Conservation (phyloP, 148 eudicot species). For the Rheum nobile region DNA sequence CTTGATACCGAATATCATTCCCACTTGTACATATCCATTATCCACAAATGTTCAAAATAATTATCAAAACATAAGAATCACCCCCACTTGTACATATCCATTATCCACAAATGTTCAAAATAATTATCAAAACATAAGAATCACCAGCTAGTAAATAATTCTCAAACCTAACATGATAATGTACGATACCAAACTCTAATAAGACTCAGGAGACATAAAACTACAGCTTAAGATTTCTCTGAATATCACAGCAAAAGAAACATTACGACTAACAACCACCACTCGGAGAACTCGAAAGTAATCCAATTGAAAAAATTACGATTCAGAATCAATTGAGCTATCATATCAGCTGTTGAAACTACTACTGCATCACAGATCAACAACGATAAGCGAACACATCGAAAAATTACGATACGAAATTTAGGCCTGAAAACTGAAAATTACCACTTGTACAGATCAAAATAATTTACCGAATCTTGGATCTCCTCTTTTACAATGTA, state of each 20-base stretch:
- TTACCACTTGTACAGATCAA: not conserved
- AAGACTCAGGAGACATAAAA: not conserved
- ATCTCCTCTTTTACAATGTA: constrained; percentile 92
- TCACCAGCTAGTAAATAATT: not conserved
- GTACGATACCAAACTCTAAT: not conserved
- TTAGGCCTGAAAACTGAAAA: not conserved
- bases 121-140: not conserved
- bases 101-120: not conserved
- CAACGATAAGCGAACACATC: not conserved
- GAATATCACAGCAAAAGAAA: not conserved
- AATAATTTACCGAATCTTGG: constrained; percentile 66
- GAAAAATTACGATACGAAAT: not conserved
- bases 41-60: not conserved
- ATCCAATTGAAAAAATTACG: not conserved
- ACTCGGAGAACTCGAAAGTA: not conserved
- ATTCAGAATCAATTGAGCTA: not conserved
- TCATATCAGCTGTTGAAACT: not conserved
- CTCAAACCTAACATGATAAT: not conserved
- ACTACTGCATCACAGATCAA: not conserved
- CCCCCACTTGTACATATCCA: too few species aligned
- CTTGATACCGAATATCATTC: not conserved
- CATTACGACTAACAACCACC: not conserved
- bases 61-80: not conserved
- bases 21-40: not conserved
- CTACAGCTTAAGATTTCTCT: not conserved